Evolutionary conservation across 106 monocot species (phyloP).

Genomic region (Agapanthus africanus): DNA sequence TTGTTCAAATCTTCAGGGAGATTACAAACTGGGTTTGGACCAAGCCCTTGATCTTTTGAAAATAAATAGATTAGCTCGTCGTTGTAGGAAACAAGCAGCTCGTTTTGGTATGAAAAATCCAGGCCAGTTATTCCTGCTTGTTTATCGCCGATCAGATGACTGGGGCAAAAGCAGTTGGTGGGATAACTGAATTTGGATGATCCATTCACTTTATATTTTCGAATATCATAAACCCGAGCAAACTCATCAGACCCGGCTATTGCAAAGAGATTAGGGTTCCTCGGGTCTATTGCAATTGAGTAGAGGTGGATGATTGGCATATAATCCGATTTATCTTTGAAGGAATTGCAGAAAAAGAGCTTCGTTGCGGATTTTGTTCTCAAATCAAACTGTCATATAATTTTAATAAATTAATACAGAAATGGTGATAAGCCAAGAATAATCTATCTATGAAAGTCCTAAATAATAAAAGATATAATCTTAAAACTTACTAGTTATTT

Average conservation of each 20-base stretch:
- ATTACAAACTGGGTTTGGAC: slow-evolving; percentile 15
- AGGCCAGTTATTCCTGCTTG: slow-evolving; percentile 66
- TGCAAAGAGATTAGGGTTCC: slow-evolving; percentile 62
- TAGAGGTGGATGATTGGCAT: slow-evolving; percentile 34
- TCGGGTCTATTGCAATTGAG: slow-evolving; percentile 72
- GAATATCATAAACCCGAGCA: slow-evolving; percentile 70
- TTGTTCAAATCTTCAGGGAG: neutral
- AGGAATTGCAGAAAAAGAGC: slow-evolving; percentile 53
- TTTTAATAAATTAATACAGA: too few species aligned
- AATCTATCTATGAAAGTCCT: too few species aligned
- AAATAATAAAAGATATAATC: too few species aligned
- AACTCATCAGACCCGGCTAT: slow-evolving; percentile 73
- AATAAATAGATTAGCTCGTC: slow-evolving; percentile 78
- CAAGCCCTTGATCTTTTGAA: slow-evolving; percentile 42
- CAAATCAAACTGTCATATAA: slow-evolving; percentile 88
- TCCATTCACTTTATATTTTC: slow-evolving; percentile 40
- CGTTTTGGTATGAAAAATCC: slow-evolving; percentile 66
- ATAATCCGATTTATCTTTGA: slow-evolving; percentile 15
- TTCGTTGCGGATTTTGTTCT: slow-evolving; percentile 40
- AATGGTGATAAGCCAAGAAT: too few species aligned
- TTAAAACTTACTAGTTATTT: too few species aligned
- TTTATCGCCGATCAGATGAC: slow-evolving; percentile 36
- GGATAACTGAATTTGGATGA: slow-evolving; percentile 21
- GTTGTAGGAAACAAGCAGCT: slow-evolving; percentile 70
- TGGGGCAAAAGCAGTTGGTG: slow-evolving; percentile 51